A percentile compares a stretch with the other conserved stretches of the same genome.
phyloP scores from a whole-genome alignment of 2,329 filamentous ascomycete species.

The Colletotrichum sansevieriae region DNA sequence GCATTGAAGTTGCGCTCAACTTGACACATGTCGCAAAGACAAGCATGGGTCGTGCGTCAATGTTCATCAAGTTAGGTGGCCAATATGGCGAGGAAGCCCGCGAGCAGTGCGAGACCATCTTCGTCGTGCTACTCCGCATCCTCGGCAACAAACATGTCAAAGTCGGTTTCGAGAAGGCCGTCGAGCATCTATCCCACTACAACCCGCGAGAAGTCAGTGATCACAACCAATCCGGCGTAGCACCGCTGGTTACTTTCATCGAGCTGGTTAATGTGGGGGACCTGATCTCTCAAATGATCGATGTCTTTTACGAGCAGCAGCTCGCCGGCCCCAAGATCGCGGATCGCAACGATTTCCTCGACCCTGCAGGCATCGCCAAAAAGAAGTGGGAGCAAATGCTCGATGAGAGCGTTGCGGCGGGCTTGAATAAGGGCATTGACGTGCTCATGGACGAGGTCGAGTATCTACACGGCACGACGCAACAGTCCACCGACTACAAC shows the following conservation, averaged over 20 bases:
- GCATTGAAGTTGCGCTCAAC: slow-evolving; percentile 92
- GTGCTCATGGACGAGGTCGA: slow-evolving; percentile 99
- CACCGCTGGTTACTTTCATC: slow-evolving; percentile 93
- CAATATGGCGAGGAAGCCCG: slow-evolving; percentile 85
- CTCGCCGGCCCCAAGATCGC: slow-evolving; percentile 84
- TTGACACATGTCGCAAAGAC: slow-evolving; percentile 91
- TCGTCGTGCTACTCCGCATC: slow-evolving; percentile 85
- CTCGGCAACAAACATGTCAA: slow-evolving; percentile 90
- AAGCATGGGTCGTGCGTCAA: slow-evolving; percentile 85
- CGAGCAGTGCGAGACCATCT: slow-evolving; percentile 91
- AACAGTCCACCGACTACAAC: slow-evolving; percentile 91
- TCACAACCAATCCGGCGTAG: slow-evolving; percentile 79
- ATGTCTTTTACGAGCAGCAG: slow-evolving; percentile 98
- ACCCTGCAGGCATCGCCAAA: slow-evolving; percentile 92
- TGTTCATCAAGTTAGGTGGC: slow-evolving; percentile 84
- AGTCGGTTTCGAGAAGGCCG: slow-evolving; percentile 92
- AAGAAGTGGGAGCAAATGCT: slow-evolving; percentile 99
- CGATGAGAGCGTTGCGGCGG: slow-evolving; percentile 94
- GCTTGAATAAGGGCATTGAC: slow-evolving; percentile 97
- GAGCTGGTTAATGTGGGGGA: slow-evolving; percentile 98
- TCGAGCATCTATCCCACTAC: slow-evolving; percentile 90
- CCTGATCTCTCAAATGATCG: slow-evolving; percentile 98
- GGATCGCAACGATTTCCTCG: slow-evolving; percentile 94
- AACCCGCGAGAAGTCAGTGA: slow-evolving; percentile 86
- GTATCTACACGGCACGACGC: slow-evolving; percentile 90